Conservation (phyloP, 2,329 filamentous ascomycete genomes). For the Aspergillus pseudotamarii region DNA sequence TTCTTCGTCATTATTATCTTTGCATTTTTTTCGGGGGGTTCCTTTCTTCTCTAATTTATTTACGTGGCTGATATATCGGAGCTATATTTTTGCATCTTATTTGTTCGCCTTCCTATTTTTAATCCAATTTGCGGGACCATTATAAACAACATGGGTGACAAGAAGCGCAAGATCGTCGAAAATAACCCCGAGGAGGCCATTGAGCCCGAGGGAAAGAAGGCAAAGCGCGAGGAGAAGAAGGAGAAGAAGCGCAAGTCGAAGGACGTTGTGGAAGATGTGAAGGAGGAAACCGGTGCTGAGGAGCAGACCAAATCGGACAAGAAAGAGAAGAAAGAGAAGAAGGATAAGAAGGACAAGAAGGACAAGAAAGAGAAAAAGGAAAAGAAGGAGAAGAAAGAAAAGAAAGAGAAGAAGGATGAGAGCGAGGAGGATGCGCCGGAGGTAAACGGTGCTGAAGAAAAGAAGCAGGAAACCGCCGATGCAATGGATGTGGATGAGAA, state of each 20-base stretch:
- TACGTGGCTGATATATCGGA: background rate
- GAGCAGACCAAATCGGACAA: slow-evolving; percentile 28
- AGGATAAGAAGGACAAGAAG: slow-evolving; percentile 29
- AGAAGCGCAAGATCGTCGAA: slow-evolving; percentile 43
- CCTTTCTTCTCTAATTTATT: background rate
- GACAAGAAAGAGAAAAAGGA: slow-evolving; percentile 29
- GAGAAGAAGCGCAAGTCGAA: slow-evolving; percentile 23
- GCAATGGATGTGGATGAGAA: slow-evolving; percentile 22
- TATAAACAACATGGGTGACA: slow-evolving; percentile 36
- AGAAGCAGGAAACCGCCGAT: slow-evolving; percentile 17
- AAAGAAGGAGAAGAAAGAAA: slow-evolving; percentile 30
- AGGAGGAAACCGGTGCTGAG: slow-evolving; percentile 8
- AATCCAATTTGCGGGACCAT: background rate
- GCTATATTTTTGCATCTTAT: background rate
- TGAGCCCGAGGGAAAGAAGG: slow-evolving; percentile 36
- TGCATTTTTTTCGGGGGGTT: background rate
- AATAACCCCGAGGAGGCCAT: slow-evolving; percentile 29
- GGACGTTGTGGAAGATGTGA: slow-evolving; percentile 9
- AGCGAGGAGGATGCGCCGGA: slow-evolving; percentile 18
- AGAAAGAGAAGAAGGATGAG: slow-evolving; percentile 28
- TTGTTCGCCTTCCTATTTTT: background rate
- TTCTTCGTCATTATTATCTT: background rate
- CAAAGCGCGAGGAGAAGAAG: slow-evolving; percentile 30
- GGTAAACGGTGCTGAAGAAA: background rate
- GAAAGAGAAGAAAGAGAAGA: slow-evolving; percentile 33